Evolutionary conservation across 2,329 filamentous ascomycete species (phyloP).

Genomic region (Alternaria conjuncta): DNA sequence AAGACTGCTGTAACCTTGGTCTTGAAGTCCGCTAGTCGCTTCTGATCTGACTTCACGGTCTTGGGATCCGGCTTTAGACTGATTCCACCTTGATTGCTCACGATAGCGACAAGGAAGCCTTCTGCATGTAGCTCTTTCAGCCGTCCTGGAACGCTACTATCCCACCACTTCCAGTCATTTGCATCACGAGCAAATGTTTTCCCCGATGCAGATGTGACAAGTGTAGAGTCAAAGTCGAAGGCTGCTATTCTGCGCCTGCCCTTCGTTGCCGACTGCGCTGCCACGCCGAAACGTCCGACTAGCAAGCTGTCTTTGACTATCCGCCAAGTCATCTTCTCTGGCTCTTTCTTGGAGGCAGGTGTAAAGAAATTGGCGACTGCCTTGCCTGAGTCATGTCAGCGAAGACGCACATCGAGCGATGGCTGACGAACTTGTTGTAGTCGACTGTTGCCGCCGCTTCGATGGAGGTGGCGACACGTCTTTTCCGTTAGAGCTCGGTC

Average conservation of each 20-base stretch:
- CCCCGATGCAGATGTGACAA: slow-evolving; percentile 80
- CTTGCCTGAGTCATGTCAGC: slow-evolving; percentile 58
- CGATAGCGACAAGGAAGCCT: slow-evolving; percentile 76
- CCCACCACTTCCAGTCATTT: slow-evolving; percentile 95
- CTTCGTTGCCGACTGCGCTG: slow-evolving; percentile 33
- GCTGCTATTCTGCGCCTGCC: slow-evolving; percentile 42
- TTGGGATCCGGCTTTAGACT: slow-evolving; percentile 77
- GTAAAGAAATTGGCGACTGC: slow-evolving; percentile 88
- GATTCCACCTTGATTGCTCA: slow-evolving; percentile 90
- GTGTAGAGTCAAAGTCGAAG: slow-evolving; percentile 73
- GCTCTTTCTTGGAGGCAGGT: slow-evolving; percentile 81
- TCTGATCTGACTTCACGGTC: slow-evolving; percentile 68
- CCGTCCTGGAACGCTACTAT: slow-evolving; percentile 69
- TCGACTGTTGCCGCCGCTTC: slow-evolving; percentile 62
- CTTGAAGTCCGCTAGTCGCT: slow-evolving; percentile 81
- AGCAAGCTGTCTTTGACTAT: slow-evolving; percentile 73
- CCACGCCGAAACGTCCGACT: slow-evolving; percentile 72
- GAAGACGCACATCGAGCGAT: neutral
- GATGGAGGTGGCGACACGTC: slow-evolving; percentile 64
- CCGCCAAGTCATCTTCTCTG: slow-evolving; percentile 75
- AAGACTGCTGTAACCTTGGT: slow-evolving; percentile 75
- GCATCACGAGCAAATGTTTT: slow-evolving; percentile 75
- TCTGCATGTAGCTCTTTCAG: slow-evolving; percentile 73
- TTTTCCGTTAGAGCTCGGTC: slow-evolving; percentile 48
- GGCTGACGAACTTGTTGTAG: slow-evolving; percentile 59